phyloP scores from a whole-genome alignment of 1,139 yeast genomes.

The Diutina pseudorugosa region DNA sequence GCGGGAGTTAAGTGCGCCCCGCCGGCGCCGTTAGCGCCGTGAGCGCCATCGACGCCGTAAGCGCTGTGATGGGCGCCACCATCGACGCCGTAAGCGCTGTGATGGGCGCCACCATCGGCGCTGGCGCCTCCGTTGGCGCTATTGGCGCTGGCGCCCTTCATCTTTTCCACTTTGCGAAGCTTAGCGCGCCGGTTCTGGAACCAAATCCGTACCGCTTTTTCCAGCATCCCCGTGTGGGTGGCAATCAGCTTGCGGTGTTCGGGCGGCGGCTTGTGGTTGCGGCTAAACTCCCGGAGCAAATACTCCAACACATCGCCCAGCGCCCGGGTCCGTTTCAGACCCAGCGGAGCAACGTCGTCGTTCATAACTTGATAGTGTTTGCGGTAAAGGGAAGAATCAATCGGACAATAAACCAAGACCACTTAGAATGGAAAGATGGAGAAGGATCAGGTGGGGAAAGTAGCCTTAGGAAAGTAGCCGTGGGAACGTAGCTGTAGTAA shows the following conservation, averaged over 20 bases:
- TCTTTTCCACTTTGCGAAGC: constrained; percentile 45
- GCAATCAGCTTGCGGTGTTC: constrained; percentile 63
- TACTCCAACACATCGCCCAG: constrained; percentile 72
- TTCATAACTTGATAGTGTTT: background rate
- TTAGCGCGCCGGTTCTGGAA: constrained; percentile 88
- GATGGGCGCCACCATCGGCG: no score
- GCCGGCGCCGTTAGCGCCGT: background rate
- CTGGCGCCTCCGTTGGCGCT: no score
- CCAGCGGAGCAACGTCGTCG: background rate
- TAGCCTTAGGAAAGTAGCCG: no score
- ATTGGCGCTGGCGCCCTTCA: constrained; percentile 10
- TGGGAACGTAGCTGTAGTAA: no score
- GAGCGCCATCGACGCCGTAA: background rate
- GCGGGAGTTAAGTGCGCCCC: background rate
- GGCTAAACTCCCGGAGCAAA: constrained; percentile 57
- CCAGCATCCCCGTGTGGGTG: constrained; percentile 72
- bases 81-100: background rate
- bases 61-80: constrained; percentile 4
- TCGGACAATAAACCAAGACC: no score
- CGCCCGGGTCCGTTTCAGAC: constrained; percentile 43
- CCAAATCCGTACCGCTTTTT: constrained; percentile 89
- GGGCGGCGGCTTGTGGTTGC: constrained; percentile 61
- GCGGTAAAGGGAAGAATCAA: background rate
- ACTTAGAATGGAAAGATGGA: no score
- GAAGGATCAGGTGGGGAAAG: no score